These are phyloP conservation scores for Geoglossum glabrum DNA, from an alignment of 495 filamentous ascomycete species.

Conservation along the genomic window DNA sequence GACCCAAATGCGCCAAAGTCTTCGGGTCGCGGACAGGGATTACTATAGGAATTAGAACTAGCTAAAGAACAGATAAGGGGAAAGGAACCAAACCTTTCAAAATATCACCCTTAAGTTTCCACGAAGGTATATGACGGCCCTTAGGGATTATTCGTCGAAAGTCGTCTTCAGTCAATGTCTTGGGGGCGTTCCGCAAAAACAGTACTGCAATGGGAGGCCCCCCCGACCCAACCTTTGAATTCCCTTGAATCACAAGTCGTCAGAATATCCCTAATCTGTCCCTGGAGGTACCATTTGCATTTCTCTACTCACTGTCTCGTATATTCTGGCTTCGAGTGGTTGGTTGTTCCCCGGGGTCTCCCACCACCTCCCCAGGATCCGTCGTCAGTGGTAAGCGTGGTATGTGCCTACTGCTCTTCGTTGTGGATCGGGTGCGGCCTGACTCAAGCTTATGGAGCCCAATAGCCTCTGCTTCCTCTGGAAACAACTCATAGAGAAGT, in stretches of 20 bases:
- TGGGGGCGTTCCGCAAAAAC: slow-evolving; percentile 28
- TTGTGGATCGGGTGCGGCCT: background rate
- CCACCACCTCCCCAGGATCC: background rate
- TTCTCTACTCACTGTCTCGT: background rate
- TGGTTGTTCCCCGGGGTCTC: background rate
- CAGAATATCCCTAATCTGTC: background rate
- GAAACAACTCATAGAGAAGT: slow-evolving; percentile 39
- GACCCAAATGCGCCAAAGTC: slow-evolving; percentile 30
- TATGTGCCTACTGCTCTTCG: slow-evolving; percentile 6
- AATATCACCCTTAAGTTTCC: slow-evolving; percentile 32
- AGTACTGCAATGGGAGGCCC: slow-evolving; percentile 18
- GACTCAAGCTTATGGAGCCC: background rate
- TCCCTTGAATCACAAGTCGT: background rate
- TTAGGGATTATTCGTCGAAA: slow-evolving; percentile 39
- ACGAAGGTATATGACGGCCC: slow-evolving; percentile 40
- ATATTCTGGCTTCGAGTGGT: background rate
- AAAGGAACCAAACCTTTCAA: slow-evolving; percentile 13
- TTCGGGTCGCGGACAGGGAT: slow-evolving; percentile 32
- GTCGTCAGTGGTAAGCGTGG: slow-evolving; percentile 15
- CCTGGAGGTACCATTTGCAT: background rate
- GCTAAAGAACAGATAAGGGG: background rate
- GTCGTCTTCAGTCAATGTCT: slow-evolving; percentile 36
- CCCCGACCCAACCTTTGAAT: background rate
- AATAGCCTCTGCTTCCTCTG: slow-evolving; percentile 21
- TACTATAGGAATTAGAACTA: slow-evolving; percentile 8